A percentile compares a stretch with the other conserved stretches of the same genome.
Conservation (phyloP, 1,284 basidiomycete species). For the Phellinidium pouzarii region DNA sequence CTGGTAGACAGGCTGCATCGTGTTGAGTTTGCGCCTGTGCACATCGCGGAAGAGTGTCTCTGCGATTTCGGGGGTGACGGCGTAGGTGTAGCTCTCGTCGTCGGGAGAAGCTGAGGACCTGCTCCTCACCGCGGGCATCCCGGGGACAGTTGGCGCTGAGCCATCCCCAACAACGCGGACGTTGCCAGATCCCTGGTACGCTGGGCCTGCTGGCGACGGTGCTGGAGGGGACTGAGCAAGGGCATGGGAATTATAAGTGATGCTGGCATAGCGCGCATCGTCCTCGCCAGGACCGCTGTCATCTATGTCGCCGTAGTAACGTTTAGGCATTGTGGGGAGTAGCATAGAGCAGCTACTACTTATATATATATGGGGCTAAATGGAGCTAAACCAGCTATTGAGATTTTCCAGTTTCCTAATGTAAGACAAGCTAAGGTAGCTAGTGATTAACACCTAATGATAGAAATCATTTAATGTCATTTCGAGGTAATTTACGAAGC, state of each 20-base stretch:
- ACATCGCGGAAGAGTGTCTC: conserved; percentile 20
- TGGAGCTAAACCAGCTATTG: too few relatives aligned
- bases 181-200: not conserved
- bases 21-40: conserved; percentile 20
- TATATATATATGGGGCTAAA: too few relatives aligned
- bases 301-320: conserved; percentile 11
- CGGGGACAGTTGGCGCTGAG: not conserved
- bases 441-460: too few relatives aligned
- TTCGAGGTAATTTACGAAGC: too few relatives aligned
- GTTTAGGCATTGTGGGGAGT: conserved; percentile 11
- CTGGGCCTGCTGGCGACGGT: not conserved
- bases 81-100: conserved; percentile 18
- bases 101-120: not conserved
- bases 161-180: not conserved
- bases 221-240: not conserved
- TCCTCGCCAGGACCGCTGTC: conserved; percentile 18
- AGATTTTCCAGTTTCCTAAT: too few relatives aligned
- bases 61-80: conserved; percentile 18
- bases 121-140: not conserved
- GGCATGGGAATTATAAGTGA: conserved; percentile 3
- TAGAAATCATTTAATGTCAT: too few relatives aligned
- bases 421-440: too few relatives aligned
- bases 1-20: conserved; percentile 22
- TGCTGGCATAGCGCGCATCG: conserved; percentile 17
- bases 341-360: not conserved